These are phyloP conservation scores for Aspergillus hancockii DNA, from an alignment of 495 filamentous ascomycete species.

Conservation along the genomic window DNA sequence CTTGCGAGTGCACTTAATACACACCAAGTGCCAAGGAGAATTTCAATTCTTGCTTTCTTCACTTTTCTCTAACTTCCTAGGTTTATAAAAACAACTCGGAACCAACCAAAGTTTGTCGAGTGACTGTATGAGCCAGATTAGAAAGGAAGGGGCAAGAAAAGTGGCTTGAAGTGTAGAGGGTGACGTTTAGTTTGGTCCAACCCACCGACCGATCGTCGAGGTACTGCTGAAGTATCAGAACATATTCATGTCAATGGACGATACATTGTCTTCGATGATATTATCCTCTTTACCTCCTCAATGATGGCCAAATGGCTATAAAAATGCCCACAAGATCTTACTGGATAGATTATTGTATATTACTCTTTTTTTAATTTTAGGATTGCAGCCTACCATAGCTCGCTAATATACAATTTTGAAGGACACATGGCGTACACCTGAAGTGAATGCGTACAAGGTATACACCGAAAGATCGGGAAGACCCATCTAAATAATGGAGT, in stretches of 20 bases:
- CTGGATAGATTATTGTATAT: not conserved
- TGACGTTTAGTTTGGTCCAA: constrained; percentile 18
- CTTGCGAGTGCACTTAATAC: not conserved
- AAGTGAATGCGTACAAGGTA: constrained; percentile 10
- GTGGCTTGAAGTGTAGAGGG: constrained; percentile 14
- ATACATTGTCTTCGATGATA: not conserved
- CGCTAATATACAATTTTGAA: not conserved
- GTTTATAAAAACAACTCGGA: not conserved
- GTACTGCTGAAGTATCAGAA: constrained; percentile 1
- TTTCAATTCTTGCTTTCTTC: not conserved
- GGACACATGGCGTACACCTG: not conserved
- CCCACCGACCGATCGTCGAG: constrained; percentile 9
- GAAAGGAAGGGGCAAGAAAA: constrained; percentile 9
- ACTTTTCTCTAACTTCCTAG: not conserved
- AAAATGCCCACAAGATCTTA: not conserved
- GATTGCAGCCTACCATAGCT: not conserved
- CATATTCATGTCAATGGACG: not conserved
- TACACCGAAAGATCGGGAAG: constrained; percentile 25
- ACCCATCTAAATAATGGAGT: constrained; percentile 13
- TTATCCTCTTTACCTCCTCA: not conserved
- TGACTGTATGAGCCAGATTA: constrained; percentile 7
- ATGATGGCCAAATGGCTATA: not conserved
- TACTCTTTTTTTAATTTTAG: not conserved
- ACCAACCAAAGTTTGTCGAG: constrained; percentile 8
- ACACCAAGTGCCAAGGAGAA: not conserved